Evolutionary conservation across 2,329 filamentous ascomycete species (phyloP), one percentile per base, ranked within the genome.

Genomic region (Colletotrichum ledebouriae): DNA sequence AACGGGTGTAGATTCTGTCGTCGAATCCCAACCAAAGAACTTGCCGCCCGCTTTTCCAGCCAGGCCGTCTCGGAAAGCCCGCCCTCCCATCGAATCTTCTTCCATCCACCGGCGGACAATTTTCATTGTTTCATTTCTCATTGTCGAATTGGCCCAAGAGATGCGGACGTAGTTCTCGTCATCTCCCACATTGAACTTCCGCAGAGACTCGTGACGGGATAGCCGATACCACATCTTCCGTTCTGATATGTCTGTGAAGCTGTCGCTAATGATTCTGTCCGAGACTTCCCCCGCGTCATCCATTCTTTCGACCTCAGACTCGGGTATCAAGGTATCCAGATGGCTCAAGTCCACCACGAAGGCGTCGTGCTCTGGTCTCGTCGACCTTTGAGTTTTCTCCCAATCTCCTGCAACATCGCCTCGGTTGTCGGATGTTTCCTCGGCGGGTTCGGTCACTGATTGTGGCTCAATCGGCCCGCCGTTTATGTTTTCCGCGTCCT

Each of bases 41-140:
- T 81, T 83, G 6, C 80, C 81, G 44, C 83, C 84, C 17, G 82
- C 80, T 17, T 49, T 63, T n/a, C 66, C 49, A 2, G 39, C 50
- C 10, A 63, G 73, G 25, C 82, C 82, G 7, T 82, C 83, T 10
- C 86, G 76, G 1, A 79, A 79, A 12, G 82, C 77, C 55, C 84
- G 83, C 1, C 87, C 86, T 2, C 85, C 80, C 33, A 87, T 85
- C 0, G 86, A 86, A 71, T 89, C 88, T 72, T 90, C 86, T 72
- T 90, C 87, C 83, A 90, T 89, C 89, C 89, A 92, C 29, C 87
- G 83, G 29, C 86, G 82, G 17, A 91, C 88, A 46, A 88, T 87
- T 64, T 85, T 83, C 67, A 89, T 81, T 1, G 85, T 87, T 9
- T 87, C 83, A 12, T 78, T 76, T 25, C 86, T 86, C 2, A 88